Evolutionary conservation across 441 rosid genomes (phyloP), one percentile per base, ranked within the genome.

Genomic region (Cnidoscolus chayamansa): DNA sequence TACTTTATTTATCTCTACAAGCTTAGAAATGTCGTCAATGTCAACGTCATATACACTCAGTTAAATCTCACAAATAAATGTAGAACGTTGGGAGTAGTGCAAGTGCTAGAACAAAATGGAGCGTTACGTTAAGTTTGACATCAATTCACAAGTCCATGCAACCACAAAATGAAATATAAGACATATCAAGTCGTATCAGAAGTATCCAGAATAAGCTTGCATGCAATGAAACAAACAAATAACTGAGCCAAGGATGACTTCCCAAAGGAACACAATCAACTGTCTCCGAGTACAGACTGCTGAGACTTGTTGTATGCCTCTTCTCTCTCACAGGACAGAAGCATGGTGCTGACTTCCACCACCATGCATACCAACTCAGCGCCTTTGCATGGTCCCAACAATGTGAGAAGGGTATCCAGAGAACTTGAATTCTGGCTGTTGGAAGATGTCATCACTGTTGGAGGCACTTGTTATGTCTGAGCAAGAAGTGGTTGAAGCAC

Each of bases 171-270:
- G 25, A 25, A 25, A 25, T 25, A 25, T 25, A 1, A 60, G 17
- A 56, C 20, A 30, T 10, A 10, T 8, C 20, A 2, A 58, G 54
- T 71, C 65, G 16, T 32, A 60, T 10, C 13, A 31, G 2, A 8
- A 0, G 37, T 55, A 48, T 2, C 11, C 45, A 16, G 13, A 37
- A 25, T 15, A 49, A 61, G 60, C 32, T 20, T 37, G 54, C 43
- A 72, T 55, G 57, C 64, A 43, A 45, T 43, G 10, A 47, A 64
- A 40, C 75, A 55, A 56, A 64, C 56, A 20, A 19, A 47, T 53
- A 67, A 71, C 67, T 73, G 76, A 73, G 76, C 76, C 76, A 90
- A 90, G 94, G 96, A 89, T 87, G 96, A 89, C 94, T 86, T 90
- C 90, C 94, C 96, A 73, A 58, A 43, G 76, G 76, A 76, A 76